These are phyloP conservation scores for Boletus tylopilopsis DNA, from an alignment of 768 basidiomycete species.

Conservation along the genomic window DNA sequence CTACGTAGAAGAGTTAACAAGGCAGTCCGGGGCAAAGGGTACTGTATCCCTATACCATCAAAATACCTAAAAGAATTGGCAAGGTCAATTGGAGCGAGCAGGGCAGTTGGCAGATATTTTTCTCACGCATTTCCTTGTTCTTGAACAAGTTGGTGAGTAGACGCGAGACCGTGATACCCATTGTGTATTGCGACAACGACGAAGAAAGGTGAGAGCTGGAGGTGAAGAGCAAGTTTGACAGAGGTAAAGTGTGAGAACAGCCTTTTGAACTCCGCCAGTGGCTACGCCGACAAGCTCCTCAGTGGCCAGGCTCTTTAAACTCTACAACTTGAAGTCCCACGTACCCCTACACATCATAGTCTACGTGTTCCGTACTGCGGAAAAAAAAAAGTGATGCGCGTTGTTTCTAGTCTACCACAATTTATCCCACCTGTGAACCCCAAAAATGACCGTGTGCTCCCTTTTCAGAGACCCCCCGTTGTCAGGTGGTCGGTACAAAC, in stretches of 20 bases:
- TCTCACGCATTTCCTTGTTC: conserved; percentile 99
- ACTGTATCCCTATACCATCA: conserved; percentile 64
- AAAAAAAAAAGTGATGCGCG: background rate
- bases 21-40: conserved; percentile 20
- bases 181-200: conserved; percentile 39
- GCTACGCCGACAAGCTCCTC: conserved; percentile 5
- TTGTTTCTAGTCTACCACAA: too few relatives aligned
- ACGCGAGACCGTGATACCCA: conserved; percentile 77
- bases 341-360: conserved; percentile 4
- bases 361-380: conserved; percentile 19
- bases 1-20: conserved; percentile 35
- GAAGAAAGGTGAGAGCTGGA: conserved; percentile 27
- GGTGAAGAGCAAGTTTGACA: conserved; percentile 33
- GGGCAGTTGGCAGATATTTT: conserved; percentile 12
- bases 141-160: conserved; percentile 85
- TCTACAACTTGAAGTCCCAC: conserved; percentile 2
- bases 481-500: too few relatives aligned
- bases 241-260: conserved; percentile 29
- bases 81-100: conserved; percentile 24
- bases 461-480: too few relatives aligned
- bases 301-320: conserved; percentile 1
- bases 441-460: too few relatives aligned
- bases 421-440: too few relatives aligned
- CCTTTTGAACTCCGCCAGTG: conserved; percentile 35
- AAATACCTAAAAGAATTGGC: conserved; percentile 67